A percentile compares a stretch with the other conserved stretches of the same genome.
Conservation (phyloP, 2,329 filamentous ascomycete species). For the Fusarium nanum region DNA sequence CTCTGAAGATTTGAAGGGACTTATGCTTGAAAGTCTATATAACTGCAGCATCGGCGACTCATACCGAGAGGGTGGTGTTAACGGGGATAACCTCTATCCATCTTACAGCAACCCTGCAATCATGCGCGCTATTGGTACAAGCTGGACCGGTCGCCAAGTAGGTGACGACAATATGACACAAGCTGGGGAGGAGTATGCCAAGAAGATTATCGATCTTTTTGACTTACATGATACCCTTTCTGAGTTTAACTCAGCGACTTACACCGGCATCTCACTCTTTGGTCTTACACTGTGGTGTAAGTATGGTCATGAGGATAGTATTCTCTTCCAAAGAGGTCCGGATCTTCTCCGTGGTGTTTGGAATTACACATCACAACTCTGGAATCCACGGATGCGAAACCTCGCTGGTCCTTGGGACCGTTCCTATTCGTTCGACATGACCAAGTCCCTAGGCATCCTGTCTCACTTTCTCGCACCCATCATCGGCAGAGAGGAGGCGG, state of each 20-base stretch:
- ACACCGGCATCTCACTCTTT: conserved; percentile 68
- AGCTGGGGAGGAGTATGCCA: conserved; percentile 66
- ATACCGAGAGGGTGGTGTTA: conserved; percentile 64
- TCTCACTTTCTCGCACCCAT: conserved; percentile 30
- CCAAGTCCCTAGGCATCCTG: conserved; percentile 56
- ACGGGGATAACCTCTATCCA: conserved; percentile 70
- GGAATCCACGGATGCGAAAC: conserved; percentile 67
- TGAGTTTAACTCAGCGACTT: conserved; percentile 70
- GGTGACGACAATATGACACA: conserved; percentile 68
- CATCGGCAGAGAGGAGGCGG: not conserved
- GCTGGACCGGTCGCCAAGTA: conserved; percentile 65
- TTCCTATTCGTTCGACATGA: conserved; percentile 71
- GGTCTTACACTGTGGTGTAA: conserved; percentile 67
- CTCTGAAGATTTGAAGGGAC: not conserved
- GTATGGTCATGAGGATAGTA: conserved; percentile 52
- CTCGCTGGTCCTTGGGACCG: conserved; percentile 72
- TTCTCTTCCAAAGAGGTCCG: conserved; percentile 59
- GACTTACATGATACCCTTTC: conserved; percentile 65
- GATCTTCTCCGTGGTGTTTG: conserved; percentile 64
- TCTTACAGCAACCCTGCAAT: conserved; percentile 68
- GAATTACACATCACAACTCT: conserved; percentile 62
- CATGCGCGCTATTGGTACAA: conserved; percentile 68
- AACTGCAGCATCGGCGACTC: conserved; percentile 25
- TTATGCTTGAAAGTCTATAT: conserved; percentile 17
- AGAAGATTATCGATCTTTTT: conserved; percentile 66